These are phyloP conservation scores for Boletellus sp. DNA, from an alignment of 768 basidiomycete genomes.

Conservation along the genomic window DNA sequence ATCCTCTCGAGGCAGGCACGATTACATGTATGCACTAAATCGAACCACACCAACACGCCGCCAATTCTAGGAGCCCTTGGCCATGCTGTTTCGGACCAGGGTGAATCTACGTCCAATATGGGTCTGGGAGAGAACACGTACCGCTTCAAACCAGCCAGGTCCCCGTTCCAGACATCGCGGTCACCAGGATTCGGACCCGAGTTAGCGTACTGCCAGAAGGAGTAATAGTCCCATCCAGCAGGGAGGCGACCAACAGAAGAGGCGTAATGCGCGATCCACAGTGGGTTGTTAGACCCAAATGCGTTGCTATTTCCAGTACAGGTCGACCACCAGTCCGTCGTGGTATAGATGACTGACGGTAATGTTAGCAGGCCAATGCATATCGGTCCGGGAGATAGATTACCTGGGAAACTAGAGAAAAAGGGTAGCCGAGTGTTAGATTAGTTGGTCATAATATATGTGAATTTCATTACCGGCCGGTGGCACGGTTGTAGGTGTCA, in stretches of 20 bases:
- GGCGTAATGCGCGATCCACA: slow-evolving; percentile 58
- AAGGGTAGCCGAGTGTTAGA: background rate
- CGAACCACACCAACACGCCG: background rate
- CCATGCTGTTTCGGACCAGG: slow-evolving; percentile 13
- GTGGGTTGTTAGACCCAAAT: slow-evolving; percentile 49
- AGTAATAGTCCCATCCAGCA: slow-evolving; percentile 52
- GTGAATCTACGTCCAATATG: background rate
- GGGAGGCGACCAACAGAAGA: slow-evolving; percentile 51
- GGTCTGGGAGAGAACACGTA: slow-evolving; percentile 13
- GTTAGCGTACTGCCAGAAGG: slow-evolving; percentile 62
- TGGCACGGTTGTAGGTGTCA: slow-evolving; percentile 48
- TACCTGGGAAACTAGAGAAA: slow-evolving; percentile 39
- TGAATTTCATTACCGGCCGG: slow-evolving; percentile 38
- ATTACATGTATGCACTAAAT: no score
- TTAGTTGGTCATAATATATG: background rate
- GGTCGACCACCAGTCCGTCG: slow-evolving; percentile 63
- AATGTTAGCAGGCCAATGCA: background rate
- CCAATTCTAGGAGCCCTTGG: background rate
- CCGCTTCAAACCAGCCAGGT: slow-evolving; percentile 40
- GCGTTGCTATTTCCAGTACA: slow-evolving; percentile 58
- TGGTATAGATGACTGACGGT: slow-evolving; percentile 53
- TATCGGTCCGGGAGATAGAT: slow-evolving; percentile 3
- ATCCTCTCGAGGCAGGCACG: no score
- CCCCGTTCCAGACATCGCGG: slow-evolving; percentile 55
- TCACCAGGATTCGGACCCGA: slow-evolving; percentile 56